Evolutionary conservation across 768 basidiomycete species (phyloP), one percentile per base, ranked within the genome.

Genomic region (Tricholoma sp.): DNA sequence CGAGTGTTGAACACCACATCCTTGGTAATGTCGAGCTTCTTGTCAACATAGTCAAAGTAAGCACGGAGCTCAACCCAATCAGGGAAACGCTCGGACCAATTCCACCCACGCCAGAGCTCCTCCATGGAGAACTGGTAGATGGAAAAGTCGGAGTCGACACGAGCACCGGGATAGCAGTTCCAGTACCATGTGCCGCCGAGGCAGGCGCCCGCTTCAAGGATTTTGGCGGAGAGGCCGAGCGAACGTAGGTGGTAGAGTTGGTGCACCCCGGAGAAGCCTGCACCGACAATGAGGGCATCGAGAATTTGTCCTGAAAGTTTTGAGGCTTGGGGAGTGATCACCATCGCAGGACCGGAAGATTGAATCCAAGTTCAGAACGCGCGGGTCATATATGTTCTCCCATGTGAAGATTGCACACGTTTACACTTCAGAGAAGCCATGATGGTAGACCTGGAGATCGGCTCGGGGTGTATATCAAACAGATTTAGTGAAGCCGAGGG

Each of bases 141-240:
- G 34, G 50, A 62, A 27, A 58, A 63, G 16, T 65, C 66, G 9
- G 67, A 63, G 55, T 69, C 68, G 29, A 68, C 67, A 11, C 67
- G 64, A 3, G 66, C 64, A 22, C 68, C 68, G 2, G 68, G 67
- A 46, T 69, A 69, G 27, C 63, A 59, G 58, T 69, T 68, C 63
- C 66, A 66, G 39, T 67, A 61, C 68, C 68, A 69, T 6, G 61
- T 64, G 0, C 68, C 68, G 8, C 68, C 68, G 8, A 68, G 32
- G 18, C 56, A 54, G 31, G 57, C 51, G 2, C 59, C 67, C 0
- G 68, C 64, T 45, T 66, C 64, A 32, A 60, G 63, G 31, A 65
- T 16, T 27, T 65, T 63, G 55, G 55, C 62, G 24, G 60, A 63
- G 52, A 65, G 57, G 16, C 62, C 62, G 6, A 57, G 62, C 41